A percentile compares a stretch with the other conserved stretches of the same genome.
Conservation (phyloP, 2,329 filamentous ascomycete genomes). For the Canariomyces notabilis region DNA sequence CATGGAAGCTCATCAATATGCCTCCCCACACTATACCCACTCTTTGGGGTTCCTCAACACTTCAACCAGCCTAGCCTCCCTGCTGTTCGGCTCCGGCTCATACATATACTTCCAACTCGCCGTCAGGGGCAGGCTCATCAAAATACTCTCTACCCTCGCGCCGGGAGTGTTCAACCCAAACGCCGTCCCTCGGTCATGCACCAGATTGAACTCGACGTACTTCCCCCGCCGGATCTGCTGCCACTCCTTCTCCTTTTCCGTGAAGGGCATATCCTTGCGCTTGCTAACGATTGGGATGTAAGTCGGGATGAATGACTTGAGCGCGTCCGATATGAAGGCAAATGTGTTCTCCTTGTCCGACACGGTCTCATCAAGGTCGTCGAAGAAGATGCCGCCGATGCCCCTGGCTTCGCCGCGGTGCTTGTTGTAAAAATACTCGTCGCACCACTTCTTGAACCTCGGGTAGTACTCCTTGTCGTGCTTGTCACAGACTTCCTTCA, state of each 20-base stretch:
- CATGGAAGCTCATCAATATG: neutral
- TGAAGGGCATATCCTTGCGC: slow-evolving; percentile 89
- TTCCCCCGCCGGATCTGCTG: slow-evolving; percentile 90
- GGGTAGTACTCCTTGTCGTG: slow-evolving; percentile 91
- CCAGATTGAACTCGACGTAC: slow-evolving; percentile 97
- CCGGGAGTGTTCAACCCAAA: slow-evolving; percentile 93
- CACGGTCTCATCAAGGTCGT: slow-evolving; percentile 84
- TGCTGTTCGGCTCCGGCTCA: slow-evolving; percentile 65
- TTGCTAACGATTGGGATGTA: slow-evolving; percentile 86
- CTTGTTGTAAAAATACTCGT: slow-evolving; percentile 93
- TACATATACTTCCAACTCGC: slow-evolving; percentile 97
- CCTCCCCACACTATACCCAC: slow-evolving; percentile 52
- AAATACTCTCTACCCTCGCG: slow-evolving; percentile 87
- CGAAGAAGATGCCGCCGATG: slow-evolving; percentile 96
- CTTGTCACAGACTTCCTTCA: slow-evolving; percentile 89
- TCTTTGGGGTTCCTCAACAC: slow-evolving; percentile 61
- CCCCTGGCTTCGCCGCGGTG: slow-evolving; percentile 84
- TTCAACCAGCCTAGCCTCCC: slow-evolving; percentile 76
- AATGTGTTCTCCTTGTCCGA: slow-evolving; percentile 88
- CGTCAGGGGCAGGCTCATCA: slow-evolving; percentile 93
- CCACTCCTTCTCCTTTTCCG: slow-evolving; percentile 84
- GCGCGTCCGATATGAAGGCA: slow-evolving; percentile 78
- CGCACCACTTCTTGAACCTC: slow-evolving; percentile 96
- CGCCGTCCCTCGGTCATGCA: slow-evolving; percentile 90
- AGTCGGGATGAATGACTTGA: slow-evolving; percentile 81